Conservation (phyloP, 2,329 filamentous ascomycete species). For the Aspergillus sp. region DNA sequence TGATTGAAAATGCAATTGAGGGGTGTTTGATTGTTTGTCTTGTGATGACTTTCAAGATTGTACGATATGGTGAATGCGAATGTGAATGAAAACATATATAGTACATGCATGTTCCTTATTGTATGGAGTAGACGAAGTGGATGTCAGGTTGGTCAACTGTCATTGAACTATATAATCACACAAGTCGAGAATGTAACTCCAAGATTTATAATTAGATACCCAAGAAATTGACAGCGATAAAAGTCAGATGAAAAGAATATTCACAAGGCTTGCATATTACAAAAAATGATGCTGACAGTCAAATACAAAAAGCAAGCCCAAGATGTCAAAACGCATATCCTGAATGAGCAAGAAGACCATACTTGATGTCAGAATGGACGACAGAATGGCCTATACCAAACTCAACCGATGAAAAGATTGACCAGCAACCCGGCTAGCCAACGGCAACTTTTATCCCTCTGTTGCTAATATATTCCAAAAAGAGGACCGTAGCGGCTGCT, state of each 20-base stretch:
- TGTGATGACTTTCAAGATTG: neutral
- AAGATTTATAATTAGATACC: no score
- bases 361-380: no score
- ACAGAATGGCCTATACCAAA: neutral
- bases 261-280: no score
- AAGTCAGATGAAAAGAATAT: no score
- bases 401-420: neutral
- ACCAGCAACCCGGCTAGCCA: neutral
- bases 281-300: no score
- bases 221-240: no score
- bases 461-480: neutral
- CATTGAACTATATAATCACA: no score
- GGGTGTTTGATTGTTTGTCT: neutral
- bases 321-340: no score
- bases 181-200: no score
- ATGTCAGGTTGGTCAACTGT: no score
- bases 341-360: neutral
- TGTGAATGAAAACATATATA: no score
- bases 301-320: no score
- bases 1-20: slow-evolving; percentile 1
- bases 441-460: neutral
- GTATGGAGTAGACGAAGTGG: neutral
- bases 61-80: neutral
- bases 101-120: neutral
- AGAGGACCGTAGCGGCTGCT: neutral